A percentile compares a stretch with the other conserved stretches of the same genome.
phyloP scores from a whole-genome alignment of 2,329 filamentous ascomycete genomes.

The Juglanconis juglandina region DNA sequence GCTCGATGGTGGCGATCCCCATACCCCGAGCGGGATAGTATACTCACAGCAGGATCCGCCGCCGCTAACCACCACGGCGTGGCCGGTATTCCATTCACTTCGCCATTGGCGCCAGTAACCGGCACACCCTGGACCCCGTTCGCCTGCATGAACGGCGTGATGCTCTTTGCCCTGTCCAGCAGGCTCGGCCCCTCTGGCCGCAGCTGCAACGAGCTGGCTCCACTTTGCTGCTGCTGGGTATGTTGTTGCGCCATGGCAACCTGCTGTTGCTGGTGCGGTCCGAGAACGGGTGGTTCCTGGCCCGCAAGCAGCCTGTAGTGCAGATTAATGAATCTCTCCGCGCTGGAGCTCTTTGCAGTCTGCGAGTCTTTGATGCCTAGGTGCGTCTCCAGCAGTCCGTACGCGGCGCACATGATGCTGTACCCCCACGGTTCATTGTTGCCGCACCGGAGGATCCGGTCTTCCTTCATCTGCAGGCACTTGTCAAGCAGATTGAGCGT shows the following conservation, averaged over 20 bases:
- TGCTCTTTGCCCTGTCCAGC: conserved; percentile 16
- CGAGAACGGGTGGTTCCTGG: conserved; percentile 43
- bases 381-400: conserved; percentile 57
- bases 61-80: conserved; percentile 26
- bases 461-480: conserved; percentile 59
- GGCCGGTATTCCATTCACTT: conserved; percentile 17
- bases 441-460: conserved; percentile 57
- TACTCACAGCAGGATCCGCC: conserved; percentile 20
- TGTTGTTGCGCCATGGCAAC: conserved; percentile 1
- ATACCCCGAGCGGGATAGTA: not conserved
- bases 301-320: conserved; percentile 56
- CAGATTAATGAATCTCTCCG: conserved; percentile 56
- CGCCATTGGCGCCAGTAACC: not conserved
- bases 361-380: conserved; percentile 55
- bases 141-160: conserved; percentile 14
- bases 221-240: conserved; percentile 6
- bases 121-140: not conserved
- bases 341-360: conserved; percentile 55
- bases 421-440: conserved; percentile 65
- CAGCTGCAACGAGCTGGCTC: conserved; percentile 1
- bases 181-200: conserved; percentile 13
- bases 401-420: conserved; percentile 59
- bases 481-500: conserved; percentile 60
- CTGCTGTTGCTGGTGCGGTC: conserved; percentile 26
- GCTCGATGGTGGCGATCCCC: no score